These are phyloP conservation scores for Pyricularia grisea DNA, from an alignment of 2,329 filamentous ascomycete genomes.

Conservation along the genomic window DNA sequence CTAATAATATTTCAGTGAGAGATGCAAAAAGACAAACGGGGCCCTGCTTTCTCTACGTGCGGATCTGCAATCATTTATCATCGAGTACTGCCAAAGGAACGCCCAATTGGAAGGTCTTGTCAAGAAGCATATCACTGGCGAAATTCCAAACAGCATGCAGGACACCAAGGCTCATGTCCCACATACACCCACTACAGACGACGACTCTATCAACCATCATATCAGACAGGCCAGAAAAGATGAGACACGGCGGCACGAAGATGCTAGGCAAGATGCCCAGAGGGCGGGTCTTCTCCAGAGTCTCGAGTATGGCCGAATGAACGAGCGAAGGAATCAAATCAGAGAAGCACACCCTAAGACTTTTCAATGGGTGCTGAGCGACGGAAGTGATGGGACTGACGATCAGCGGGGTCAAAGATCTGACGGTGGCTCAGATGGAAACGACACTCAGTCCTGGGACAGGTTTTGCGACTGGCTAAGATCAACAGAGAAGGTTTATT, in stretches of 20 bases:
- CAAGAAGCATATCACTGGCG: neutral
- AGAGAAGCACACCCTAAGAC: constrained; percentile 5
- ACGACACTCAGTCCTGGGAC: neutral
- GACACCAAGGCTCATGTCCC: neutral
- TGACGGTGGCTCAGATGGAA: too few species aligned
- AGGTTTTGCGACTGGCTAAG: neutral
- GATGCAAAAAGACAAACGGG: neutral
- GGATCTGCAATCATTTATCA: neutral
- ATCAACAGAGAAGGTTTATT: constrained; percentile 15
- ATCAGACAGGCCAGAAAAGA: neutral
- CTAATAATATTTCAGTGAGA: neutral
- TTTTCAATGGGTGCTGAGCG: neutral
- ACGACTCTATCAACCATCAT: neutral
- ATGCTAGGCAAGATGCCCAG: neutral
- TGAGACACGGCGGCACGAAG: neutral
- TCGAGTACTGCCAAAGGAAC: neutral
- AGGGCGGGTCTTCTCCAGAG: constrained; percentile 7
- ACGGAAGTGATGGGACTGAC: neutral
- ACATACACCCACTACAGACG: neutral
- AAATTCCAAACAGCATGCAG: neutral
- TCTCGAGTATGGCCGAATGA: constrained; percentile 9
- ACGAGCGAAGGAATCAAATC: constrained; percentile 9
- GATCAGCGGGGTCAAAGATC: too few species aligned
- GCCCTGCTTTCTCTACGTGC: neutral
- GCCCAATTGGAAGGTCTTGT: neutral